These are phyloP conservation scores for Escallonia rubra DNA, from an alignment of 129 eudicot species.

Conservation along the genomic window DNA sequence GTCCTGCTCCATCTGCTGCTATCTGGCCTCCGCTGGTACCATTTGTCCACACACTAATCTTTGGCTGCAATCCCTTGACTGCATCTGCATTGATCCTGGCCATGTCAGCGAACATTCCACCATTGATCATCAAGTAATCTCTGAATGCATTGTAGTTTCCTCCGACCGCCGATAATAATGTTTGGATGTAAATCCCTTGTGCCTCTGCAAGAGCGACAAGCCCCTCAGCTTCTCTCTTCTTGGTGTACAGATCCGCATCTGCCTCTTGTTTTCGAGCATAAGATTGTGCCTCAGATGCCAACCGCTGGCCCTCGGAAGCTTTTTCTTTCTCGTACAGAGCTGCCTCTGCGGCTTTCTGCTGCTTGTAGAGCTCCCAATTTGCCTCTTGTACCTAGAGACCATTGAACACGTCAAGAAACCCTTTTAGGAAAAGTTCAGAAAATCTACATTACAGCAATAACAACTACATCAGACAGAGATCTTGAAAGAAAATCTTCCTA, in stretches of 20 bases:
- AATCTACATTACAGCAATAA: neutral
- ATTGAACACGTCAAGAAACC: too few species aligned
- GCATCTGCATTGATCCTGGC: constrained; percentile 27
- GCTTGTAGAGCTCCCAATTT: constrained; percentile 31
- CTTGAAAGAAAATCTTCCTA: neutral
- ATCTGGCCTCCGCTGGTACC: neutral
- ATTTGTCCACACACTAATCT: constrained; percentile 23
- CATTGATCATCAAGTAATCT: constrained; percentile 32
- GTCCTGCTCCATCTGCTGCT: neutral
- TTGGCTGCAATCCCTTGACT: constrained; percentile 22
- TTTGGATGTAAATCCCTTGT: constrained; percentile 24
- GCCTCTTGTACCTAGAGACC: constrained; percentile 31
- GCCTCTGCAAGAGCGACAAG: constrained; percentile 28
- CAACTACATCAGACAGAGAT: neutral
- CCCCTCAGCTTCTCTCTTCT: constrained; percentile 41
- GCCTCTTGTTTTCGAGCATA: constrained; percentile 23
- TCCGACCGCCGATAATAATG: constrained; percentile 23
- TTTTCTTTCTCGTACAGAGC: constrained; percentile 26
- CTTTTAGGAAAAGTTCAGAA: neutral
- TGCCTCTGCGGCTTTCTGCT: constrained; percentile 40
- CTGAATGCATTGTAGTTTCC: constrained; percentile 20
- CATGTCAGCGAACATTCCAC: constrained; percentile 20
- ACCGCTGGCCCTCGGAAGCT: constrained; percentile 23
- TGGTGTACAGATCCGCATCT: constrained; percentile 33
- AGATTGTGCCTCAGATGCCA: constrained; percentile 23